Percentiles rank a stretch among this genome's conserved stretches.
Conservation (phyloP, 495 filamentous ascomycete species). For the Neurospora terricola region DNA sequence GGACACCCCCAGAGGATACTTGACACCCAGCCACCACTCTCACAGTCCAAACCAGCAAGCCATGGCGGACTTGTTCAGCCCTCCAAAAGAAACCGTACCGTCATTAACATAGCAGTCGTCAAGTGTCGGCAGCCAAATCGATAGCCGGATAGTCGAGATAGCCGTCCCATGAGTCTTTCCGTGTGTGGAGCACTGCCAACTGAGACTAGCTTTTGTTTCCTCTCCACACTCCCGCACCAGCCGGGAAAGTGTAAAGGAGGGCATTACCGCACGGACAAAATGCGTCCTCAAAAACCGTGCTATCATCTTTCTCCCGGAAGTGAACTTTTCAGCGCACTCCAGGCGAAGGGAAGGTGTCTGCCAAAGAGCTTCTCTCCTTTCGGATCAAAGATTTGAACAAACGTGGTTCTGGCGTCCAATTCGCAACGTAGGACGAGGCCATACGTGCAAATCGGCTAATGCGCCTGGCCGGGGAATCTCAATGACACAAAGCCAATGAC, state of each 20-base stretch:
- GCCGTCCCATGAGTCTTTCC: slow-evolving; percentile 38
- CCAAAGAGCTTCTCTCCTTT: slow-evolving; percentile 12
- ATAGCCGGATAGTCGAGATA: slow-evolving; percentile 24
- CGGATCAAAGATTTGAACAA: slow-evolving; percentile 6
- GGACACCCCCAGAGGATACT: slow-evolving; percentile 6
- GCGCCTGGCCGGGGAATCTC: slow-evolving; percentile 53
- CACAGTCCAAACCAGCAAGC: not conserved
- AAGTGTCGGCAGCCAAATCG: slow-evolving; percentile 28
- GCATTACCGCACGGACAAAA: slow-evolving; percentile 62
- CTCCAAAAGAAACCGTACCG: slow-evolving; percentile 15
- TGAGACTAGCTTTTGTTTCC: slow-evolving; percentile 84
- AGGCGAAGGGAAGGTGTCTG: slow-evolving; percentile 24
- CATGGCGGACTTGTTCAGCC: slow-evolving; percentile 2
- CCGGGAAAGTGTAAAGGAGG: slow-evolving; percentile 36
- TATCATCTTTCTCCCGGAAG: slow-evolving; percentile 34
- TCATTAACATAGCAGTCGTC: slow-evolving; percentile 27
- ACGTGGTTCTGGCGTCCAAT: slow-evolving; percentile 52
- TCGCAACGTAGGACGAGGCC: slow-evolving; percentile 34
- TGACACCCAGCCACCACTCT: not conserved
- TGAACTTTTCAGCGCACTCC: slow-evolving; percentile 25
- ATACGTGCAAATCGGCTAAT: slow-evolving; percentile 59
- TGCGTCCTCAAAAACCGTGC: slow-evolving; percentile 76
- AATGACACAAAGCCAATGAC: slow-evolving; percentile 18
- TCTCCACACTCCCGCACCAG: slow-evolving; percentile 36
- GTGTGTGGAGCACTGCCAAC: slow-evolving; percentile 69